phyloP scores from a whole-genome alignment of 2,329 filamentous ascomycete genomes.

The Pezicula radicicola region DNA sequence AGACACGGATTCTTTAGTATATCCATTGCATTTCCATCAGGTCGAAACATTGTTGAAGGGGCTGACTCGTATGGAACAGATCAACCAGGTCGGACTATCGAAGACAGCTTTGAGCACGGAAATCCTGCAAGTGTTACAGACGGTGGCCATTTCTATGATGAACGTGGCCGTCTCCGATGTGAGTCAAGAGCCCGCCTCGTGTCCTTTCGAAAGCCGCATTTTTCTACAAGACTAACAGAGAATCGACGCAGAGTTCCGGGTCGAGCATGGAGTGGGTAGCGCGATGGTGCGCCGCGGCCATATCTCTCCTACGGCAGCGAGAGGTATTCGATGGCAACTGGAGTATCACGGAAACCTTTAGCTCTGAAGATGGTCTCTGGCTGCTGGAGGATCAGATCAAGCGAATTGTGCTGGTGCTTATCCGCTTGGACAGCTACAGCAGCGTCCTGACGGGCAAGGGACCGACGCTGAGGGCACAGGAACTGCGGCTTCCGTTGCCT shows the following conservation, averaged over 20 bases:
- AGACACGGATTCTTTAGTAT: no score
- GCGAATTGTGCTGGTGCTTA: not conserved
- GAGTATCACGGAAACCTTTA: not conserved
- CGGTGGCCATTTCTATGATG: no score
- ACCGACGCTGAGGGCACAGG: no score
- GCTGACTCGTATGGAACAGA: no score
- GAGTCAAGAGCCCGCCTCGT: no score
- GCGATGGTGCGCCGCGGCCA: not conserved
- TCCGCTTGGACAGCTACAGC: not conserved
- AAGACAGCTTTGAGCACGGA: no score
- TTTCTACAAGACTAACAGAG: not conserved
- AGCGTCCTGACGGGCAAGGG: not conserved
- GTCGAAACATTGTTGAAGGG: no score
- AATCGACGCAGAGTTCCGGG: not conserved
- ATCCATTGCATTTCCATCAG: no score
- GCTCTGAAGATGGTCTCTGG: not conserved
- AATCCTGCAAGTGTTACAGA: no score
- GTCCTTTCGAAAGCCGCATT: no score
- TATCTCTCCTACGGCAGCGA: not conserved
- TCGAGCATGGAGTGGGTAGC: not conserved
- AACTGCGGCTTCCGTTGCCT: no score
- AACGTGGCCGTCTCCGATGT: not conserved
- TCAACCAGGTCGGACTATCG: no score
- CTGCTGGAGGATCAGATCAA: not conserved
- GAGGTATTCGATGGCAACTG: not conserved